These are phyloP conservation scores for Hsuehochloa calcarea DNA, from an alignment of 176 grass and related monocot genomes.

Conservation along the genomic window DNA sequence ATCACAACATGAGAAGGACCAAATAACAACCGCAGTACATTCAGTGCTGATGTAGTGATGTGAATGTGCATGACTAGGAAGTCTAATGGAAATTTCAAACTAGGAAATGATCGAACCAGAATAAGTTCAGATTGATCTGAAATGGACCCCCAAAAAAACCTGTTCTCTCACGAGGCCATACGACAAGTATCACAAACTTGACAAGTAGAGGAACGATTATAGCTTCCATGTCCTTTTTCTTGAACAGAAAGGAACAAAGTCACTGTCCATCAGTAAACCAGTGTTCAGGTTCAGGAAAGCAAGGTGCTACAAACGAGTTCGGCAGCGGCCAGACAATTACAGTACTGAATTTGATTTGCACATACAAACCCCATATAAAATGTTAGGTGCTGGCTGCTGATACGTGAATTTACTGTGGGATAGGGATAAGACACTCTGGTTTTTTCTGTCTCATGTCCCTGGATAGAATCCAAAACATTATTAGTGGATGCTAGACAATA, in stretches of 20 bases:
- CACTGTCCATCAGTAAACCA: not conserved
- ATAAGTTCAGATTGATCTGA: not conserved
- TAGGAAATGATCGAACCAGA: not conserved
- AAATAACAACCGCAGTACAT: not conserved
- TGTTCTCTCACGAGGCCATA: not conserved
- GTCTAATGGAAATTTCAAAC: not conserved
- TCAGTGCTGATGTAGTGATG: not conserved
- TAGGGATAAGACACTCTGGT: not conserved
- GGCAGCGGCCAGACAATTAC: not conserved
- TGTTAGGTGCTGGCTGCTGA: not conserved
- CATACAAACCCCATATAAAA: too few relatives aligned
- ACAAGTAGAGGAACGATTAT: not conserved
- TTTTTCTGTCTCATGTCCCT: not conserved
- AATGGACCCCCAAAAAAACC: not conserved
- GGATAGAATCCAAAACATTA: not conserved
- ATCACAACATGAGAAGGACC: not conserved
- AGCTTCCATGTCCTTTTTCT: not conserved
- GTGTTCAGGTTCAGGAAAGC: not conserved
- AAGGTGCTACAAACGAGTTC: not conserved
- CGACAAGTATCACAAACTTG: not conserved
- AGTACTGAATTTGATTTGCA: not conserved
- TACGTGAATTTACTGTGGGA: not conserved
- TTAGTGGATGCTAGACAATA: not conserved
- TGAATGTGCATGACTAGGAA: not conserved
- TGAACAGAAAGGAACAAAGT: not conserved